phyloP scores from a whole-genome alignment of 345 rosid species.

The Stellera chamaejasme region DNA sequence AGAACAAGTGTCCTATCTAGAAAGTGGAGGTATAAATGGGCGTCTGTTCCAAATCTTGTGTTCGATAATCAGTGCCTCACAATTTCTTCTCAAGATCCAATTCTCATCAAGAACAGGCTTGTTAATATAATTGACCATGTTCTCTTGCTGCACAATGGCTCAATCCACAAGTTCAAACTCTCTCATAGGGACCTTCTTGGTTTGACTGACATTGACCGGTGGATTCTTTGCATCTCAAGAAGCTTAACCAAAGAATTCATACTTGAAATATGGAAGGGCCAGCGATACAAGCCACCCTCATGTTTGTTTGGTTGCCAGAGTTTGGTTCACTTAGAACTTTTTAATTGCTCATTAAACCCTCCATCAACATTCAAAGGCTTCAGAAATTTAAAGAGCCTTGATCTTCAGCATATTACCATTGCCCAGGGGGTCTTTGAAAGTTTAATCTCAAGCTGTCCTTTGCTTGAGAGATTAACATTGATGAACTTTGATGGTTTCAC shows the following conservation, averaged over 20 bases:
- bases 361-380: slow-evolving; percentile 50
- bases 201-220: slow-evolving; percentile 52
- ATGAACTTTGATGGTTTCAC: slow-evolving; percentile 60
- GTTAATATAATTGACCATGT: slow-evolving; percentile 53
- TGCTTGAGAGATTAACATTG: slow-evolving; percentile 54
- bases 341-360: slow-evolving; percentile 57
- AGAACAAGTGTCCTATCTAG: slow-evolving; percentile 52
- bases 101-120: slow-evolving; percentile 34
- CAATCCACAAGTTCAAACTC: slow-evolving; percentile 53
- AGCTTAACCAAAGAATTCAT: slow-evolving; percentile 44
- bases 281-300: slow-evolving; percentile 53
- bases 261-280: slow-evolving; percentile 73
- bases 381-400: slow-evolving; percentile 56
- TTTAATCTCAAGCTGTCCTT: slow-evolving; percentile 42
- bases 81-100: slow-evolving; percentile 39
- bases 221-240: slow-evolving; percentile 68
- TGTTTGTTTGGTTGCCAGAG: slow-evolving; percentile 39
- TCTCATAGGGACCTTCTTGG: slow-evolving; percentile 65
- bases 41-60: slow-evolving; percentile 45
- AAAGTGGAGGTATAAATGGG: slow-evolving; percentile 63
- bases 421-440: slow-evolving; percentile 47
- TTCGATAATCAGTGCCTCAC: slow-evolving; percentile 45
- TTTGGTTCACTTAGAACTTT: slow-evolving; percentile 54
- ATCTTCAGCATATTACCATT: slow-evolving; percentile 60
- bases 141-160: slow-evolving; percentile 55